A percentile compares a stretch with the other conserved stretches of the same genome.
These are phyloP conservation scores for Fusarium brachygibbosum DNA, from an alignment of 2,329 filamentous ascomycete genomes.

Conservation along the genomic window DNA sequence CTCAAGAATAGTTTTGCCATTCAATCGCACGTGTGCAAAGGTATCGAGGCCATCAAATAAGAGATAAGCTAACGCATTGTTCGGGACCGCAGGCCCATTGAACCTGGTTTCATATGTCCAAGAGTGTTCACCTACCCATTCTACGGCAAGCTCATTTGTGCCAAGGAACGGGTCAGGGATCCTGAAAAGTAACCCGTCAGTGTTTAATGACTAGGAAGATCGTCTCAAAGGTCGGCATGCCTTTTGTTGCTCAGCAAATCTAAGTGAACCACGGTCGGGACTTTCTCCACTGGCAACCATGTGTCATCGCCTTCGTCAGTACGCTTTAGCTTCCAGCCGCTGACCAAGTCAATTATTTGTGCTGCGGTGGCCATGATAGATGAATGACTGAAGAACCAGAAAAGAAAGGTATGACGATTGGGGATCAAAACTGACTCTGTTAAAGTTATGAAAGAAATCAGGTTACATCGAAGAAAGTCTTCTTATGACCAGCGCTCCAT, in stretches of 20 bases:
- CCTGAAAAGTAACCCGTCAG: background rate
- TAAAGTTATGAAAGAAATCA: background rate
- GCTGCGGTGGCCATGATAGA: background rate
- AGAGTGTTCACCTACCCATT: conserved; percentile 7
- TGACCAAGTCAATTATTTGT: background rate
- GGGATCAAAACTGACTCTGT: background rate
- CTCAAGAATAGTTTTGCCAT: background rate
- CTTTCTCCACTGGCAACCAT: background rate
- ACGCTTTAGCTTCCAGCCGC: background rate
- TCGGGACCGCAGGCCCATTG: background rate
- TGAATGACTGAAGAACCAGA: background rate
- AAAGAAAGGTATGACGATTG: background rate
- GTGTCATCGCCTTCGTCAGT: background rate
- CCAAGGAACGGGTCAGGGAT: conserved; percentile 6
- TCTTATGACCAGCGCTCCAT: background rate
- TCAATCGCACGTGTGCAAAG: background rate
- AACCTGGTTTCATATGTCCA: conserved; percentile 21
- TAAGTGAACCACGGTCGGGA: background rate
- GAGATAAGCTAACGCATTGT: background rate
- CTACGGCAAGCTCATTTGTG: conserved; percentile 8
- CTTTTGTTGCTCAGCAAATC: background rate
- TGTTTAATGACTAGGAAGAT: background rate
- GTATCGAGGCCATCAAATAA: conserved; percentile 19
- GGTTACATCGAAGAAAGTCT: background rate
- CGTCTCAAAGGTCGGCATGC: background rate